Percentiles rank a stretch among this genome's conserved stretches.
Evolutionary conservation across 495 filamentous ascomycete genomes (phyloP).

Genomic region (Penicillium angulare): DNA sequence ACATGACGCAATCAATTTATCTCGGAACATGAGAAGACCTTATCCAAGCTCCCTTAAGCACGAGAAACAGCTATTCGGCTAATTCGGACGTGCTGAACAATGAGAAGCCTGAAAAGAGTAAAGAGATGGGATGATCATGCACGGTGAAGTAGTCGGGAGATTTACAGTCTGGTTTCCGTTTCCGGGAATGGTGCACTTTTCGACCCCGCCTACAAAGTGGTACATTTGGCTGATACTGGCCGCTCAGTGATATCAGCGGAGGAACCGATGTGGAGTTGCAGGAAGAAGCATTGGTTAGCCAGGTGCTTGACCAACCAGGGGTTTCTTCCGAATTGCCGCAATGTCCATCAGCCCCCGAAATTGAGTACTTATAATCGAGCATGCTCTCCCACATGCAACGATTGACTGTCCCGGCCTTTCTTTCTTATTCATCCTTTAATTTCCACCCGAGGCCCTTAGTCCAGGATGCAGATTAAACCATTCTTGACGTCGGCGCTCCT

Average conservation of each 20-base stretch:
- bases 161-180: background rate
- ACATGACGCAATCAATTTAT: background rate
- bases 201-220: constrained; percentile 2
- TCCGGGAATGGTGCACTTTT: background rate
- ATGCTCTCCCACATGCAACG: background rate
- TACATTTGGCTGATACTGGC: constrained; percentile 13
- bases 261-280: constrained; percentile 6
- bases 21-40: background rate
- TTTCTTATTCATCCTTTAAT: background rate
- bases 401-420: background rate
- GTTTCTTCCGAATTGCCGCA: background rate
- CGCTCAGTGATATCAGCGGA: constrained; percentile 3
- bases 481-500: constrained; percentile 29
- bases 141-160: background rate
- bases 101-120: background rate
- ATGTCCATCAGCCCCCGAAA: background rate
- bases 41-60: background rate
- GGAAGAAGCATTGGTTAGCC: constrained; percentile 13
- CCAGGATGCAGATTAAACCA: constrained; percentile 30
- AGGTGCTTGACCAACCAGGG: background rate
- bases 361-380: background rate
- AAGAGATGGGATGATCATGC: background rate
- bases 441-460: background rate
- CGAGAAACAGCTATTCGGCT: background rate
- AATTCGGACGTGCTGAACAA: background rate